Evolutionary conservation across 2,329 filamentous ascomycete species (phyloP).

Genomic region (Verticillium nonalfalfae): DNA sequence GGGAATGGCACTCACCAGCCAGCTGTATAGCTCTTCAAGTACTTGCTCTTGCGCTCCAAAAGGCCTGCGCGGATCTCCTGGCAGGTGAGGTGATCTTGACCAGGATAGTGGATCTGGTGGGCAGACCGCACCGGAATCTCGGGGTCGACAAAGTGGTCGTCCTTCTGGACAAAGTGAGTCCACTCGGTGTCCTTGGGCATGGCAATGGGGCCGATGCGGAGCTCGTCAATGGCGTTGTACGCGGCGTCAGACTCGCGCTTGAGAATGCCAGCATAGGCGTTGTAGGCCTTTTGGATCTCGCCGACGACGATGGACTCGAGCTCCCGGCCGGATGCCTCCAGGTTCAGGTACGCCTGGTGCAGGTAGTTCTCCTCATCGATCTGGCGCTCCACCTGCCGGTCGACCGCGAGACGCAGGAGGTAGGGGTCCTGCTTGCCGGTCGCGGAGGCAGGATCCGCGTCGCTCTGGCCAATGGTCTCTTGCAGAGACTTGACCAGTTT

Average conservation of each 20-base stretch:
- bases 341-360: constrained; percentile 87
- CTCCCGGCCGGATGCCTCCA: constrained; percentile 90
- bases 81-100: constrained; percentile 75
- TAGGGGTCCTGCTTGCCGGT: constrained; percentile 91
- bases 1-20: constrained; percentile 65
- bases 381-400: constrained; percentile 85
- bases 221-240: constrained; percentile 70
- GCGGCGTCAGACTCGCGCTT: constrained; percentile 85
- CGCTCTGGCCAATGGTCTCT: constrained; percentile 72
- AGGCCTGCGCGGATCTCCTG: constrained; percentile 84
- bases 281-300: constrained; percentile 97
- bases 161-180: constrained; percentile 71
- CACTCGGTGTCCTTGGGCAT: constrained; percentile 95
- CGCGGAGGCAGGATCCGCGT: constrained; percentile 67
- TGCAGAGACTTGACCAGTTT: constrained; percentile 76
- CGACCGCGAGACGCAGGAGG: constrained; percentile 76
- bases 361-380: constrained; percentile 97
- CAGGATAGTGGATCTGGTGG: constrained; percentile 85
- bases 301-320: constrained; percentile 94
- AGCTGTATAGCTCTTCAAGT: constrained; percentile 92
- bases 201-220: constrained; percentile 78
- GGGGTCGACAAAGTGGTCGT: constrained; percentile 84
- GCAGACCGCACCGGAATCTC: constrained; percentile 69
- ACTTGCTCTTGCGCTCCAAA: constrained; percentile 97
- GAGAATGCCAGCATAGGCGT: constrained; percentile 83